Evolutionary conservation across 2,329 filamentous ascomycete species (phyloP).

Genomic region (Scytalidium lignicola): DNA sequence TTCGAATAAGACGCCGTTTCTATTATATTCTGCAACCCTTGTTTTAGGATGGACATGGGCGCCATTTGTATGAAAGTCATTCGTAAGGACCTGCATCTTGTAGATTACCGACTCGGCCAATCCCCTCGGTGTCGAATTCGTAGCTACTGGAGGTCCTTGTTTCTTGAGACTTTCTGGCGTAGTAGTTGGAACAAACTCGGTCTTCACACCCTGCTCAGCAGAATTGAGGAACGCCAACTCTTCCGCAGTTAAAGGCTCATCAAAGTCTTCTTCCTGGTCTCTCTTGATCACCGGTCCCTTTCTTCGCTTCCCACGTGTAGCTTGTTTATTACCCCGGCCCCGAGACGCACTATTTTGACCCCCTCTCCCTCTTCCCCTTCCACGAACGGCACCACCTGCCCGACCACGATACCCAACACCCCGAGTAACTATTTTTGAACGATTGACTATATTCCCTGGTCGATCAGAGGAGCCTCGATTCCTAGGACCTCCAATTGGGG

Average conservation of each 20-base stretch:
- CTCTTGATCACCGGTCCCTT: conserved; percentile 30
- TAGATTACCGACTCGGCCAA: conserved; percentile 18
- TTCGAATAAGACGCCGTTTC: conserved; percentile 15
- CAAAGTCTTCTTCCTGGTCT: conserved; percentile 30
- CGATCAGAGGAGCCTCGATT: background rate
- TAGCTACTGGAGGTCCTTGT: conserved; percentile 19
- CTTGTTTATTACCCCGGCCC: conserved; percentile 8
- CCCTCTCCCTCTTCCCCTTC: conserved; percentile 7
- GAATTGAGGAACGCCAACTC: conserved; percentile 19
- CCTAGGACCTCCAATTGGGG: background rate
- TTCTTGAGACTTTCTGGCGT: conserved; percentile 14
- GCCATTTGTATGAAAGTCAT: conserved; percentile 3
- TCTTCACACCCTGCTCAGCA: conserved; percentile 17
- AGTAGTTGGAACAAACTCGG: conserved; percentile 21
- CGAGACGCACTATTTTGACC: conserved; percentile 23
- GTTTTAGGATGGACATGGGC: background rate
- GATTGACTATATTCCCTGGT: background rate
- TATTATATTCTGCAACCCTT: background rate
- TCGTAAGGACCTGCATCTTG: conserved; percentile 22
- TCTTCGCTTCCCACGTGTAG: conserved; percentile 1
- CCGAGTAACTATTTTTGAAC: background rate
- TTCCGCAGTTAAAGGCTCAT: conserved; percentile 14
- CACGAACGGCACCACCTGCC: conserved; percentile 5
- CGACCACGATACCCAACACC: conserved; percentile 3
- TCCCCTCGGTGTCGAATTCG: conserved; percentile 13